Conservation (phyloP, 345 rosid genomes). For the Lepidium aucheri region DNA sequence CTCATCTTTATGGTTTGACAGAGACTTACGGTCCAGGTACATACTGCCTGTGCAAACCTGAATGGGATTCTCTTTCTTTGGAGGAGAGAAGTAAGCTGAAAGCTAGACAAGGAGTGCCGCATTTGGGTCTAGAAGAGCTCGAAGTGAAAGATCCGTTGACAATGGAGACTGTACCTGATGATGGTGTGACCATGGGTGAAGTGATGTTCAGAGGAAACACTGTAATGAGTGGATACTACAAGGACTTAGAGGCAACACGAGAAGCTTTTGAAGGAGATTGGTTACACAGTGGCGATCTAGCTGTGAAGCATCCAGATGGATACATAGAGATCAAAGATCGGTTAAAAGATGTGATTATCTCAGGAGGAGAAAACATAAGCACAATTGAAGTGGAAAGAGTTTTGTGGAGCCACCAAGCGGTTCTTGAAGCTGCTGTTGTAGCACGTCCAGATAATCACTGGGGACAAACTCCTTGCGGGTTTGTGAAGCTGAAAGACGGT, state of each 20-base stretch:
- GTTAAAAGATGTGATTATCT: conserved; percentile 59
- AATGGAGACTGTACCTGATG: conserved; percentile 45
- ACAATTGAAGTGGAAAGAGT: conserved; percentile 54
- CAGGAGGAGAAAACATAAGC: conserved; percentile 84
- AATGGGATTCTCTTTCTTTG: conserved; percentile 55
- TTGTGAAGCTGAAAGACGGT: conserved; percentile 62
- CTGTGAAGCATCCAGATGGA: conserved; percentile 61
- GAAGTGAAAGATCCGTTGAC: conserved; percentile 53
- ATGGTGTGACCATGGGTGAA: conserved; percentile 61
- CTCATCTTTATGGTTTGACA: conserved; percentile 67
- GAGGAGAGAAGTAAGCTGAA: conserved; percentile 40
- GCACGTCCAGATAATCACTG: conserved; percentile 65
- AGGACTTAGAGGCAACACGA: conserved; percentile 48
- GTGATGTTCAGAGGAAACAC: conserved; percentile 70
- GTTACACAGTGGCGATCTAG: conserved; percentile 74
- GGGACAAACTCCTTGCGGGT: conserved; percentile 91
- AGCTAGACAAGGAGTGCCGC: conserved; percentile 69
- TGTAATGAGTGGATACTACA: conserved; percentile 69
- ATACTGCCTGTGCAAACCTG: conserved; percentile 53
- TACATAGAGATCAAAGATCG: conserved; percentile 74
- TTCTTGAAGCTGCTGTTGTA: conserved; percentile 76
- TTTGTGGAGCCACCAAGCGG: conserved; percentile 51
- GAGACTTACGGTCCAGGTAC: conserved; percentile 80
- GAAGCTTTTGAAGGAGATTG: conserved; percentile 64
- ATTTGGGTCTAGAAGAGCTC: conserved; percentile 58